These are phyloP conservation scores for Brassica hybrid DNA, from an alignment of 441 rosid genomes.

Conservation along the genomic window DNA sequence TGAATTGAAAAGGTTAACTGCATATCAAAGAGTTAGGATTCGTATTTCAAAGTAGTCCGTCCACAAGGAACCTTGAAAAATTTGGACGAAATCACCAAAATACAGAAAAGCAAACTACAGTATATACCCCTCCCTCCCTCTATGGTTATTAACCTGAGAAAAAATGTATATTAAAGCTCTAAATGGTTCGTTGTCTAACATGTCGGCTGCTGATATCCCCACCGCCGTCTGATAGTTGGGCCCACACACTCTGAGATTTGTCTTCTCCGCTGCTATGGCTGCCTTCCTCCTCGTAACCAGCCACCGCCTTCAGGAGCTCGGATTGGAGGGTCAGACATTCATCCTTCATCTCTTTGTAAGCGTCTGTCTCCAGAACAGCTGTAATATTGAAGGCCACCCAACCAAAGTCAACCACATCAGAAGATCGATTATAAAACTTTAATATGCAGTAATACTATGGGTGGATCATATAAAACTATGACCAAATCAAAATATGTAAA, in stretches of 20 bases:
- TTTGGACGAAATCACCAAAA: neutral
- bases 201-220: conserved; percentile 62
- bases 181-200: conserved; percentile 70
- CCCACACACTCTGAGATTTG: conserved; percentile 88
- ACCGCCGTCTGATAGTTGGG: conserved; percentile 76
- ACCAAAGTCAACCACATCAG: conserved; percentile 17
- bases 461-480: neutral
- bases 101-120: conserved; percentile 18
- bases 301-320: conserved; percentile 80
- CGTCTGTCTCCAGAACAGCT: conserved; percentile 93
- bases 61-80: neutral
- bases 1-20: conserved; percentile 17
- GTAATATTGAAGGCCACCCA: conserved; percentile 35
- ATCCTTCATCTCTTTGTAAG: conserved; percentile 79
- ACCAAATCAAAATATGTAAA: neutral
- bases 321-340: conserved; percentile 75
- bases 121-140: conserved; percentile 37
- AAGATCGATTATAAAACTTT: neutral
- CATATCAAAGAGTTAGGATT: conserved; percentile 29
- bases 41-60: neutral
- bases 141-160: conserved; percentile 39
- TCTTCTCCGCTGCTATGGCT: conserved; percentile 60
- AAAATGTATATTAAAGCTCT: conserved; percentile 17
- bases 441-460: neutral
- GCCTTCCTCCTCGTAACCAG: conserved; percentile 80